These are phyloP conservation scores for Brassica hybrid DNA, from an alignment of 441 rosid genomes.

Conservation along the genomic window DNA sequence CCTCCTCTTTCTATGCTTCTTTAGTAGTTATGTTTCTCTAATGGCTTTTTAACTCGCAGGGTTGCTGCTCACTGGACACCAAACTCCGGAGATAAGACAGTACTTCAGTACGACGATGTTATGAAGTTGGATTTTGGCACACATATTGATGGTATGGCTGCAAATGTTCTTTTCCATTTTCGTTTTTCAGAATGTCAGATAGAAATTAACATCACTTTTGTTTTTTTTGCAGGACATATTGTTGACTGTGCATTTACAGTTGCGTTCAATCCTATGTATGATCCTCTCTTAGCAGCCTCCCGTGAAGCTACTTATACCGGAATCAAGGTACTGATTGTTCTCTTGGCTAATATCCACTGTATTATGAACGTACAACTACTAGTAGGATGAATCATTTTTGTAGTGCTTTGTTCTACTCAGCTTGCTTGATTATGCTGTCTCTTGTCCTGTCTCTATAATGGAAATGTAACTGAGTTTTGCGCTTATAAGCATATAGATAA, in stretches of 20 bases:
- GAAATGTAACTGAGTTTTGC: not conserved
- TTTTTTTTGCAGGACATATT: slow-evolving; percentile 64
- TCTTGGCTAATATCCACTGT: not conserved
- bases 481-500: not conserved
- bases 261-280: slow-evolving; percentile 56
- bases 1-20: not conserved
- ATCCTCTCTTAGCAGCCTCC: slow-evolving; percentile 93
- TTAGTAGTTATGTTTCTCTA: slow-evolving; percentile 22
- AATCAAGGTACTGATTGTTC: slow-evolving; percentile 62
- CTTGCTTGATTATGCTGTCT: not conserved
- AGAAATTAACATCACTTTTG: slow-evolving; percentile 31
- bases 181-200: slow-evolving; percentile 10
- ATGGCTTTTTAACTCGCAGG: slow-evolving; percentile 49
- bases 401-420: not conserved
- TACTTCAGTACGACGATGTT: slow-evolving; percentile 95
- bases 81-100: slow-evolving; percentile 92
- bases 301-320: slow-evolving; percentile 95
- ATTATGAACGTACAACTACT: not conserved
- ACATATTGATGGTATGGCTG: slow-evolving; percentile 78
- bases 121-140: slow-evolving; percentile 99
- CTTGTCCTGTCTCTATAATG: too few species aligned
- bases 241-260: slow-evolving; percentile 88
- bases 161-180: not conserved
- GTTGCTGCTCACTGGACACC: slow-evolving; percentile 99
- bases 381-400: slow-evolving; percentile 8